phyloP scores from a whole-genome alignment of 805 yeast species.

The Cyberlindnera saturnus region DNA sequence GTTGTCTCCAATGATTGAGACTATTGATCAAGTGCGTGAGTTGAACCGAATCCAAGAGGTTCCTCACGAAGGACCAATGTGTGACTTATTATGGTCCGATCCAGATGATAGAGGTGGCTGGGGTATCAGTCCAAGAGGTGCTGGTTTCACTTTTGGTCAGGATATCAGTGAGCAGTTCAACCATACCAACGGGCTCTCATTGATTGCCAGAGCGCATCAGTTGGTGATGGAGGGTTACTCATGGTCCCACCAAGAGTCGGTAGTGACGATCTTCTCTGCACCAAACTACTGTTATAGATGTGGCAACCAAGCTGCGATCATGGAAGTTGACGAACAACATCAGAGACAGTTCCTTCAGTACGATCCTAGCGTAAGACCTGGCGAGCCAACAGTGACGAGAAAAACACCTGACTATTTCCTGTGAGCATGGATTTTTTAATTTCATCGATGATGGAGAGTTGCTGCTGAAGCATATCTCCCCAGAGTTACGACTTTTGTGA shows the following conservation, averaged over 20 bases:
- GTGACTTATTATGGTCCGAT: slow-evolving; percentile 94
- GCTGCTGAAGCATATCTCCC: too few relatives aligned
- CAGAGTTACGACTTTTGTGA: too few relatives aligned
- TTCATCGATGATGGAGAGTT: background rate
- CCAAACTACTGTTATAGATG: slow-evolving; percentile 97
- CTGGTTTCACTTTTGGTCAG: slow-evolving; percentile 96
- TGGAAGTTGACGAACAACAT: slow-evolving; percentile 95
- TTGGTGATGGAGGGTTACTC: slow-evolving; percentile 96
- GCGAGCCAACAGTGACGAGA: slow-evolving; percentile 95
- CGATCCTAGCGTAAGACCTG: slow-evolving; percentile 95
- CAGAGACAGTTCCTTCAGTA: slow-evolving; percentile 89
- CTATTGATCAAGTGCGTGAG: slow-evolving; percentile 87
- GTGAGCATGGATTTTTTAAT: slow-evolving; percentile 27
- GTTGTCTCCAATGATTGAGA: slow-evolving; percentile 88
- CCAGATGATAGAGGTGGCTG: slow-evolving; percentile 98
- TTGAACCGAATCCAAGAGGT: slow-evolving; percentile 91
- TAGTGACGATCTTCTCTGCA: slow-evolving; percentile 90
- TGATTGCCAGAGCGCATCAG: slow-evolving; percentile 94
- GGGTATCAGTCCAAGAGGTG: slow-evolving; percentile 98
- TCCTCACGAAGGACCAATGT: slow-evolving; percentile 97
- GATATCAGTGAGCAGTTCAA: slow-evolving; percentile 92
- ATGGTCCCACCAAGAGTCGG: slow-evolving; percentile 92
- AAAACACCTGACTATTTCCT: slow-evolving; percentile 96
- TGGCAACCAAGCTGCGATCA: slow-evolving; percentile 96
- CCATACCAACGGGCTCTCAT: slow-evolving; percentile 76